Evolutionary conservation across 2,329 filamentous ascomycete genomes (phyloP), one percentile per base, ranked within the genome.

Genomic region (Fusarium odoratissimum): DNA sequence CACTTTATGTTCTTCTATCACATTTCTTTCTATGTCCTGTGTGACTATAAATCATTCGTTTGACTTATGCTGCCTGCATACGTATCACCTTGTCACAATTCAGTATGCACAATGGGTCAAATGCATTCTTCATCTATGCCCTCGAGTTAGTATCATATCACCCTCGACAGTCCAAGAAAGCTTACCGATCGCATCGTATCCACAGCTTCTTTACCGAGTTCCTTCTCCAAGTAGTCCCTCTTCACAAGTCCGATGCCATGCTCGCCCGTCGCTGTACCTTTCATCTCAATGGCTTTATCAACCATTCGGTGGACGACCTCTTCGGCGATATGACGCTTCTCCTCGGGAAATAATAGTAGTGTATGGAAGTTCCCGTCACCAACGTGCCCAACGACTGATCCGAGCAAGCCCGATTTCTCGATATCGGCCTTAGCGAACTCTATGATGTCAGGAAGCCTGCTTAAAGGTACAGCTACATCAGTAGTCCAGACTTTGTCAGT

Each of bases 291-390:
- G 0, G 91, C 91, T 61, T 88, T 84, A 72, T 88, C 87, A 55
- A 92, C 89, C 91, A 92, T 92, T 38, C 86, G 82, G 64, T 91
- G 87, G 5, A 92, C 89, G 3, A 65, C 14, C 5, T 8, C 60
- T 5, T 65, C 60, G 5, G 63, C 63, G 0, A 65, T 13, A 14
- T 65, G 48, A 1, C 60, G 8, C 25, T 65, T 57, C 1, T 64
- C 60, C 1, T 65, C 63, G 0, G 60, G 41, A 0, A 64, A 64
- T 0, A 65, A 2, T 0, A 65, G 3, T 0, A 65, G 9, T 0
- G 48, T 92, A 80, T 98, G 95, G 84, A 98, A 98, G 81, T 97
- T 98, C 25, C 95, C 95, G 78, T 97, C 95, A 11, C 95, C 95
- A 59, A 97, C 92, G 78, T 98, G 95, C 5, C 95, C 95, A 4